Percentiles rank a stretch among this genome's conserved stretches.
Conservation (phyloP, 169 alveolate genomes). For the Theileria parva region DNA sequence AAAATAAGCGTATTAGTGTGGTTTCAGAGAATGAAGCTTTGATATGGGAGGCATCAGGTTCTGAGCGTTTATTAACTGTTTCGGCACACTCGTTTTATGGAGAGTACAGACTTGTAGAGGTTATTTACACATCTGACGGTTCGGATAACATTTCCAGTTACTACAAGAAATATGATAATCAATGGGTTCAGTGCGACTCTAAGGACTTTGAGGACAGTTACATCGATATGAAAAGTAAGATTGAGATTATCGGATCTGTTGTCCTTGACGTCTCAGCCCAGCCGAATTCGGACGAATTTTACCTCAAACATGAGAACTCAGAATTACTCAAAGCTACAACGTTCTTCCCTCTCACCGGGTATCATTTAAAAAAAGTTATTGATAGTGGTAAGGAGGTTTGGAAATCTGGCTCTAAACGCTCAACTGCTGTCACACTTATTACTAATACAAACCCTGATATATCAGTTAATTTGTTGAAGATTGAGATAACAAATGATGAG, state of each 20-base stretch:
- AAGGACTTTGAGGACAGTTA: neutral
- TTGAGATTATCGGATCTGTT: neutral
- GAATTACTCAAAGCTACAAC: neutral
- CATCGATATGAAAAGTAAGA: neutral
- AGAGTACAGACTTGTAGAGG: neutral
- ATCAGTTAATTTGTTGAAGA: neutral
- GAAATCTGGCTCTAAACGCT: neutral
- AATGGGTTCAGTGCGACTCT: neutral
- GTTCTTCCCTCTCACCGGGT: conserved; percentile 12
- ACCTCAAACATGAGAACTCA: neutral
- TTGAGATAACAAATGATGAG: neutral
- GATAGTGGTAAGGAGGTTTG: neutral
- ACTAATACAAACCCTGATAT: neutral
- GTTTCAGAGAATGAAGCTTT: neutral
- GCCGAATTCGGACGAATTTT: neutral
- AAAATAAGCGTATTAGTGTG: neutral
- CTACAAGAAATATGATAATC: neutral
- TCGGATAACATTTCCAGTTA: neutral
- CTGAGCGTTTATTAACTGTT: neutral
- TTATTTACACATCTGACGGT: neutral
- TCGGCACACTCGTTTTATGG: conserved; percentile 3
- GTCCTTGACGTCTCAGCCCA: neutral
- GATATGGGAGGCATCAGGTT: neutral
- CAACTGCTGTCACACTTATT: neutral
- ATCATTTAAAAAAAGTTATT: neutral